These are phyloP conservation scores for Lachnellula willkommii DNA, from an alignment of 2,329 filamentous ascomycete species.

Conservation along the genomic window DNA sequence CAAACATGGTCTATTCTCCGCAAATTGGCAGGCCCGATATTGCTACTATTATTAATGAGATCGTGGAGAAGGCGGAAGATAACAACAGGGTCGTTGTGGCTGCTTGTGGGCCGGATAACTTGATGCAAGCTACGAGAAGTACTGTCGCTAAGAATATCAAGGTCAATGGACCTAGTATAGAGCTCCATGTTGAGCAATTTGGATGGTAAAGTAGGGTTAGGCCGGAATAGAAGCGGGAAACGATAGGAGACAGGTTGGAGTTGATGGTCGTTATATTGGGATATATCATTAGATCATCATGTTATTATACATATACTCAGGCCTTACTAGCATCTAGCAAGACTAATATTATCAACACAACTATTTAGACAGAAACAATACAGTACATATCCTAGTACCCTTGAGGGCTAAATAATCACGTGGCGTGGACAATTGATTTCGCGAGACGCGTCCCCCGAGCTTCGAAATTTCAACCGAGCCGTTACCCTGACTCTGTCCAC, in stretches of 20 bases:
- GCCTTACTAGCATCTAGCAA: too few species aligned
- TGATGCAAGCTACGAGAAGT: conserved; percentile 41
- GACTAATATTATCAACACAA: too few species aligned
- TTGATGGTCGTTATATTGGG: too few species aligned
- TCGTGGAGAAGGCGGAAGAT: conserved; percentile 30
- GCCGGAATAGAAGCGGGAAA: background rate
- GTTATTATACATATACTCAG: too few species aligned
- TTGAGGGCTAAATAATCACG: background rate
- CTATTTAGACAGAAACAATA: too few species aligned
- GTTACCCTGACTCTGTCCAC: background rate
- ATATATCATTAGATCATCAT: too few species aligned
- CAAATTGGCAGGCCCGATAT: conserved; percentile 37
- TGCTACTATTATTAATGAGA: conserved; percentile 34
- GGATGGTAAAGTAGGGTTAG: conserved; percentile 6
- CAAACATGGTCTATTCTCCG: background rate
- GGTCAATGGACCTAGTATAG: conserved; percentile 41
- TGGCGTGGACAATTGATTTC: background rate
- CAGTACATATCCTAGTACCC: too few species aligned
- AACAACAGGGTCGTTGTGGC: conserved; percentile 40
- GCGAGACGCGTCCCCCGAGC: background rate
- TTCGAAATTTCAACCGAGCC: background rate
- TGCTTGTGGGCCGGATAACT: conserved; percentile 41
- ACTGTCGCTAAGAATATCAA: conserved; percentile 40
- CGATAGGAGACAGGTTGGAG: too few species aligned
- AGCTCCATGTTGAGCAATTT: conserved; percentile 41